These are phyloP conservation scores for Nannizzia gypsea DNA, from an alignment of 2,329 filamentous ascomycete species.

Conservation along the genomic window DNA sequence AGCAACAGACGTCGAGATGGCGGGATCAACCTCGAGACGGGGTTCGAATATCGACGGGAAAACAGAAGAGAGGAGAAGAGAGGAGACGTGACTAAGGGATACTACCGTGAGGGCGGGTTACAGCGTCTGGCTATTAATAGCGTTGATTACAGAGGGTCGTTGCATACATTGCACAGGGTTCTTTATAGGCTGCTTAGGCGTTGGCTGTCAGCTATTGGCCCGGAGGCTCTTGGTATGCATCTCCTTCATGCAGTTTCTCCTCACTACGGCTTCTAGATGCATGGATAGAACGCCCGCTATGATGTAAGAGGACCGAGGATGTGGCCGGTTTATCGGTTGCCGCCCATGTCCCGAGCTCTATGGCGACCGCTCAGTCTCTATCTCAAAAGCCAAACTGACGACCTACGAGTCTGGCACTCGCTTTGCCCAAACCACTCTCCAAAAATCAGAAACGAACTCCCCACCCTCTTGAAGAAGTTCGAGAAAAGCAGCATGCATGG, in stretches of 20 bases:
- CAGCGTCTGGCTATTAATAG: not conserved
- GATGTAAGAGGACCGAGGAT: not conserved
- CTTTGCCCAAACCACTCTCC: not conserved
- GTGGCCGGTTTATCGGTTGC: not conserved
- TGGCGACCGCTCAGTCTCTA: no score
- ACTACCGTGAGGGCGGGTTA: not conserved
- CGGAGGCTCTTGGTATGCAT: not conserved
- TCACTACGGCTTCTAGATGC: not conserved
- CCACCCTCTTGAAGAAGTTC: not conserved
- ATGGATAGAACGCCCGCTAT: not conserved
- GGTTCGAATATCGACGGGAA: no score
- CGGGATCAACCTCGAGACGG: no score
- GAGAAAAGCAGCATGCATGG: not conserved
- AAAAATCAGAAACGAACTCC: conserved; percentile 5
- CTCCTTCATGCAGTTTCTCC: not conserved
- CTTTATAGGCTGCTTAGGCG: not conserved
- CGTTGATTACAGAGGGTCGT: not conserved
- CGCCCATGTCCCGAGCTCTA: no score
- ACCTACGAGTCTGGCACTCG: no score
- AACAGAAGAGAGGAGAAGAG: not conserved
- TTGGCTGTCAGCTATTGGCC: not conserved
- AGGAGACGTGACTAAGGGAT: not conserved
- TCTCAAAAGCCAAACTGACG: no score
- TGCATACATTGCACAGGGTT: conserved; percentile 3
- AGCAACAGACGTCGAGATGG: not conserved